Evolutionary conservation across 768 basidiomycete species (phyloP).

Genomic region (Leccinum ochraceum): DNA sequence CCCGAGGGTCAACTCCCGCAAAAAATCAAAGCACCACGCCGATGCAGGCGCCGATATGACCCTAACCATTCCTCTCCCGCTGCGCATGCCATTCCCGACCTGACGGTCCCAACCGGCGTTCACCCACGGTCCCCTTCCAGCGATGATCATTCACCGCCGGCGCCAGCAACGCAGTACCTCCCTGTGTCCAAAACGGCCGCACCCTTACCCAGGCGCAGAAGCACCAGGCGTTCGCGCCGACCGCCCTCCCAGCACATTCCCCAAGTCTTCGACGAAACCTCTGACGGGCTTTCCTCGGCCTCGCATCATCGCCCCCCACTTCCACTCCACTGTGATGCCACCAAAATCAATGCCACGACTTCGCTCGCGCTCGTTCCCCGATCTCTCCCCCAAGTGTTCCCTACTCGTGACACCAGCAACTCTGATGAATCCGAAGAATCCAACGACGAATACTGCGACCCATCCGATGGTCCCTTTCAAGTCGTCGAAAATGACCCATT

Average conservation of each 20-base stretch:
- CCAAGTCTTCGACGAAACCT: constrained; percentile 11
- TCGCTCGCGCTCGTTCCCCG: background rate
- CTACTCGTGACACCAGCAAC: background rate
- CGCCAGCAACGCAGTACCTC: too few relatives aligned
- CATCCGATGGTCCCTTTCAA: background rate
- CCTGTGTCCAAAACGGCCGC: too few relatives aligned
- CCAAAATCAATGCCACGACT: background rate
- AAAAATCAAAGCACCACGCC: too few relatives aligned
- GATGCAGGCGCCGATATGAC: too few relatives aligned
- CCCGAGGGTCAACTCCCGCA: too few relatives aligned
- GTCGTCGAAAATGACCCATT: background rate
- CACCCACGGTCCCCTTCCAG: too few relatives aligned
- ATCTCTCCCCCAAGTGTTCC: background rate
- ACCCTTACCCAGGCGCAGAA: too few relatives aligned
- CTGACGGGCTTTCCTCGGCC: background rate
- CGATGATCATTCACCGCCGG: too few relatives aligned
- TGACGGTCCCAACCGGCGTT: too few relatives aligned
- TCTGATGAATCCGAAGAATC: background rate
- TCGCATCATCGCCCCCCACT: background rate
- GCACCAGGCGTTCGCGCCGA: too few relatives aligned
- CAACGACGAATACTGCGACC: background rate
- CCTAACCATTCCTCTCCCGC: too few relatives aligned
- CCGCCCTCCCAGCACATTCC: constrained; percentile 13
- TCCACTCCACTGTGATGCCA: background rate
- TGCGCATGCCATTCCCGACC: too few relatives aligned